These are phyloP conservation scores for Tricholoma hemisulphureum DNA, from an alignment of 768 basidiomycete genomes.

Conservation along the genomic window DNA sequence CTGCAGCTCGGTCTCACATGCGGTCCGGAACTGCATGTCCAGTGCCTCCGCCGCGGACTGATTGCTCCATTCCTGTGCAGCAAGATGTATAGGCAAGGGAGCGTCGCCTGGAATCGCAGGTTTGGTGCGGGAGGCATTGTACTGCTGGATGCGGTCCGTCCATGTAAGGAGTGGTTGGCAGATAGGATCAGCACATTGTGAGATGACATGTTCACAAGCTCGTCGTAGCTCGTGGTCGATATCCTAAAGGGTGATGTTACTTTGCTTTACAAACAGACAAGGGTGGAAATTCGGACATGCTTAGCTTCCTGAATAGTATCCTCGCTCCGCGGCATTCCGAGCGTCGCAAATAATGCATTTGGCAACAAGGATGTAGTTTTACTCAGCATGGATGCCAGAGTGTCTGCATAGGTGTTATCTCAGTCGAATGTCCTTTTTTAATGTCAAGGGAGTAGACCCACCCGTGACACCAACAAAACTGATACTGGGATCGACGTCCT, in stretches of 20 bases:
- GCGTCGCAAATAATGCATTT: constrained; percentile 65
- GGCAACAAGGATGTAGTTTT: constrained; percentile 62
- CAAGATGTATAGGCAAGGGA: constrained; percentile 23
- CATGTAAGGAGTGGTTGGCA: constrained; percentile 63
- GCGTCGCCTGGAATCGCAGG: constrained; percentile 7
- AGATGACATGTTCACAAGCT: constrained; percentile 84
- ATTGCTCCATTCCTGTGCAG: constrained; percentile 49
- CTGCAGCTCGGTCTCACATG: constrained; percentile 55
- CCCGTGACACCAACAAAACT: constrained; percentile 60
- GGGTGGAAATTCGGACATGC: constrained; percentile 46
- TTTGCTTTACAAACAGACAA: not conserved
- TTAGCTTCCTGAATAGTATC: constrained; percentile 71
- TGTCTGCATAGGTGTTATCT: constrained; percentile 36
- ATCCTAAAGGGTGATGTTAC: constrained; percentile 46
- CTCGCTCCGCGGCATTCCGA: constrained; percentile 60
- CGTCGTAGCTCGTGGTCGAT: constrained; percentile 84
- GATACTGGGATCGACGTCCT: constrained; percentile 41
- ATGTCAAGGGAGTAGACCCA: constrained; percentile 19
- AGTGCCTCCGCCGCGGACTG: constrained; percentile 47
- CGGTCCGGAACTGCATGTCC: constrained; percentile 53
- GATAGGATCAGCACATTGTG: constrained; percentile 53
- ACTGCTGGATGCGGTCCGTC: constrained; percentile 46
- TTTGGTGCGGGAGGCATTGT: constrained; percentile 14
- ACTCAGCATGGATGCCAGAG: constrained; percentile 58
- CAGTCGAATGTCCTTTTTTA: not conserved